These are phyloP conservation scores for Talaromyces trachyspermus DNA, from an alignment of 495 filamentous ascomycete genomes.

Conservation along the genomic window DNA sequence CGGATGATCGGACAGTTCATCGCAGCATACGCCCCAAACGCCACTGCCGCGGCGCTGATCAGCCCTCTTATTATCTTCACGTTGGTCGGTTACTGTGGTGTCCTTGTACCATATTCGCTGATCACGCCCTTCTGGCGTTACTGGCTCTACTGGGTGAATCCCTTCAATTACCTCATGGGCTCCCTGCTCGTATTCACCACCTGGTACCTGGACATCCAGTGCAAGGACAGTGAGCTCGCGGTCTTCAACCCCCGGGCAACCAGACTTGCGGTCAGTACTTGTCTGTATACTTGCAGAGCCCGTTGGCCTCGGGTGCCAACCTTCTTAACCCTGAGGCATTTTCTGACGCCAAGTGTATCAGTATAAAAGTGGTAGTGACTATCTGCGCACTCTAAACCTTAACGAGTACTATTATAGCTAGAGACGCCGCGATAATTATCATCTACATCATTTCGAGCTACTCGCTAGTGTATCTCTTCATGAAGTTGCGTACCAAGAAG, in stretches of 20 bases:
- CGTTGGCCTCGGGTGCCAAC: slow-evolving; percentile 39
- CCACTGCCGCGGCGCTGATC: slow-evolving; percentile 45
- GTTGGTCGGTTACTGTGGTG: slow-evolving; percentile 49
- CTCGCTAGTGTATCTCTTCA: background rate
- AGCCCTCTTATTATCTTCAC: slow-evolving; percentile 50
- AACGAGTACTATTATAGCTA: slow-evolving; percentile 37
- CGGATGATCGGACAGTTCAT: slow-evolving; percentile 53
- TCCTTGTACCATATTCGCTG: slow-evolving; percentile 31
- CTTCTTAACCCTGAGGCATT: slow-evolving; percentile 49
- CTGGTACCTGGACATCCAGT: slow-evolving; percentile 48
- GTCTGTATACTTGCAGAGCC: slow-evolving; percentile 39
- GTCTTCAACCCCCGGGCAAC: slow-evolving; percentile 45
- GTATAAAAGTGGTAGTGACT: slow-evolving; percentile 30
- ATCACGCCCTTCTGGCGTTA: slow-evolving; percentile 59
- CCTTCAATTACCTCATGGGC: slow-evolving; percentile 63
- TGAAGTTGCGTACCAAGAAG: too few species aligned
- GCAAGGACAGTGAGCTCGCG: slow-evolving; percentile 50
- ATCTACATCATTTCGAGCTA: background rate
- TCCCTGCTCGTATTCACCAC: slow-evolving; percentile 50
- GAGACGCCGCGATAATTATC: slow-evolving; percentile 32
- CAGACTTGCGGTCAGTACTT: slow-evolving; percentile 51
- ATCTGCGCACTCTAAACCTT: slow-evolving; percentile 29
- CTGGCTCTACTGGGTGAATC: slow-evolving; percentile 70
- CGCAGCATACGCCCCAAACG: slow-evolving; percentile 51
- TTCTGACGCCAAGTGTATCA: slow-evolving; percentile 49